Conservation (phyloP, 1,284 basidiomycete species). For the Pseudozyma sp. region DNA sequence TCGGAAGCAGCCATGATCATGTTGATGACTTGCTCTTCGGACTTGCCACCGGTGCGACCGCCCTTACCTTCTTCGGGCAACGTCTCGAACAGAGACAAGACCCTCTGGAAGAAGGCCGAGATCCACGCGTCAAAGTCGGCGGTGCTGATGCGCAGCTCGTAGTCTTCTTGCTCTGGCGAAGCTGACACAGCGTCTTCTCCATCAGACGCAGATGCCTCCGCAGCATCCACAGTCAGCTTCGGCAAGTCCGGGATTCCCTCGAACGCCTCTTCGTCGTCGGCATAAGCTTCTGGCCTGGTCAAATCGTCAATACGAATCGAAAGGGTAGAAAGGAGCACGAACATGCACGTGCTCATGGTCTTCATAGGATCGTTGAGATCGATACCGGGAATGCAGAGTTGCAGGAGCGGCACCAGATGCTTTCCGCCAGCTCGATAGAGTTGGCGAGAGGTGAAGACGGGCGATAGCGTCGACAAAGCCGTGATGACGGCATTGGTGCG, state of each 20-base stretch:
- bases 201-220: not conserved
- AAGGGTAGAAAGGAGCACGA: slow-evolving; percentile 81
- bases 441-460: slow-evolving; percentile 81
- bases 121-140: slow-evolving; percentile 91
- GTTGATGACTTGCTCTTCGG: slow-evolving; percentile 84
- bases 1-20: slow-evolving; percentile 85
- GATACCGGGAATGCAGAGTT: slow-evolving; percentile 89
- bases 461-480: slow-evolving; percentile 83
- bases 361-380: slow-evolving; percentile 95
- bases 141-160: slow-evolving; percentile 73
- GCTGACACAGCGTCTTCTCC: slow-evolving; percentile 13
- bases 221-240: slow-evolving; percentile 45
- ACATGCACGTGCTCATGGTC: slow-evolving; percentile 81
- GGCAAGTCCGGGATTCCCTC: slow-evolving; percentile 27
- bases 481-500: slow-evolving; percentile 76
- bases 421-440: slow-evolving; percentile 86
- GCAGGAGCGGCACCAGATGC: slow-evolving; percentile 86
- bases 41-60: slow-evolving; percentile 83
- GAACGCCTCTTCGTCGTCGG: slow-evolving; percentile 41
- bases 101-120: slow-evolving; percentile 83
- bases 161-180: slow-evolving; percentile 70
- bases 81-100: slow-evolving; percentile 89
- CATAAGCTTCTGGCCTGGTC: slow-evolving; percentile 69
- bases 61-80: slow-evolving; percentile 86
- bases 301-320: slow-evolving; percentile 86